Evolutionary conservation across 225 moss, liverwort and hornwort species (phyloP).

Genomic region (Marchantia paleacea): DNA sequence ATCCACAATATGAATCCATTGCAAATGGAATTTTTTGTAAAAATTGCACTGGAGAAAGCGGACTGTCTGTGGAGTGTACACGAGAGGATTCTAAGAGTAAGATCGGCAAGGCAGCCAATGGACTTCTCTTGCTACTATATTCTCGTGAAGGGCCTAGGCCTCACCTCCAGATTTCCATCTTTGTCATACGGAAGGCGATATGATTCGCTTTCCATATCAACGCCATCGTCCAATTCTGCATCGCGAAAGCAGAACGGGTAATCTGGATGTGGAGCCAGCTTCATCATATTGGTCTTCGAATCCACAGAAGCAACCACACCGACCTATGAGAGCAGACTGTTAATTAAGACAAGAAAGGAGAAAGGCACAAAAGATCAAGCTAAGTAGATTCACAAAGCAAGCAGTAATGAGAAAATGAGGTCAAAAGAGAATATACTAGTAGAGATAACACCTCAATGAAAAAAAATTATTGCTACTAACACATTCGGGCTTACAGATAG

Average conservation of each 20-base stretch:
- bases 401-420: not conserved
- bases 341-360: not conserved
- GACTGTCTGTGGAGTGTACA: not conserved
- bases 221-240: constrained; percentile 35
- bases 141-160: not conserved
- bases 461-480: too few species aligned
- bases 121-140: not conserved
- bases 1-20: too few species aligned
- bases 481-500: too few species aligned
- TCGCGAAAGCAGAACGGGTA: constrained; percentile 47
- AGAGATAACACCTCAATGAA: too few species aligned
- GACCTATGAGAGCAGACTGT: constrained; percentile 40
- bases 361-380: not conserved
- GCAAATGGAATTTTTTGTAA: too few species aligned
- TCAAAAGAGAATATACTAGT: too few species aligned
- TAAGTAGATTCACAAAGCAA: not conserved
- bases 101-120: not conserved
- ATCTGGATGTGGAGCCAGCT: constrained; percentile 57
- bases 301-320: constrained; percentile 62
- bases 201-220: constrained; percentile 34
- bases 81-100: not conserved
- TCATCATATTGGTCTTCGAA: constrained; percentile 34
- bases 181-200: constrained; percentile 59
- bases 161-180: constrained; percentile 73
- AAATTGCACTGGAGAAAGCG: too few species aligned